These are phyloP conservation scores for Friedmanniomyces simplex DNA, from an alignment of 495 filamentous ascomycete genomes.

Conservation along the genomic window DNA sequence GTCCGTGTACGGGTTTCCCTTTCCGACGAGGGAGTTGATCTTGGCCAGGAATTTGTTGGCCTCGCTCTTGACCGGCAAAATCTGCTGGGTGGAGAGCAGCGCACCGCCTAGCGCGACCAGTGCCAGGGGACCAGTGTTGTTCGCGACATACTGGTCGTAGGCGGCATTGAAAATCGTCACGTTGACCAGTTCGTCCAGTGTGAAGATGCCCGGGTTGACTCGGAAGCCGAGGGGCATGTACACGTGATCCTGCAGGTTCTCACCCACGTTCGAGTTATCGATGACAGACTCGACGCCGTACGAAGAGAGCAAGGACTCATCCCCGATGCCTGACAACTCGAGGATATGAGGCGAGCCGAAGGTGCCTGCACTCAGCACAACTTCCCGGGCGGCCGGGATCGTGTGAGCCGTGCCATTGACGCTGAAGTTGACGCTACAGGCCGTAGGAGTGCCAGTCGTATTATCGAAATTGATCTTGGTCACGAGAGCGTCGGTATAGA, in stretches of 20 bases:
- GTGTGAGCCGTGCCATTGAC: constrained; percentile 19
- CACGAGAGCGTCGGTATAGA: constrained; percentile 6
- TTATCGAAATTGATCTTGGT: constrained; percentile 12
- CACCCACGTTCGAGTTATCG: constrained; percentile 15
- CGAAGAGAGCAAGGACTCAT: constrained; percentile 29
- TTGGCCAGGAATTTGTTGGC: not conserved
- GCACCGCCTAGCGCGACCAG: not conserved
- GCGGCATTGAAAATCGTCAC: not conserved
- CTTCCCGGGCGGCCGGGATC: constrained; percentile 32
- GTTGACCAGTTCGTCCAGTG: constrained; percentile 4
- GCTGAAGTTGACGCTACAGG: constrained; percentile 9
- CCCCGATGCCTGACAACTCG: constrained; percentile 48
- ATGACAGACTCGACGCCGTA: constrained; percentile 30
- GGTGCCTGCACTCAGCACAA: constrained; percentile 44
- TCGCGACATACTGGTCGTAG: not conserved
- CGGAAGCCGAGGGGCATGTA: constrained; percentile 8
- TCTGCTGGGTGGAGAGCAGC: not conserved
- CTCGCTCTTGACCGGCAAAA: not conserved
- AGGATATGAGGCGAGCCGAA: constrained; percentile 47
- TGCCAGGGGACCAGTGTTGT: not conserved
- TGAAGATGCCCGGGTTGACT: not conserved
- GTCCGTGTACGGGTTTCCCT: not conserved
- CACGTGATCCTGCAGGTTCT: constrained; percentile 23
- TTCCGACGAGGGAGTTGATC: not conserved
- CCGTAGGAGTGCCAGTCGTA: not conserved